Percentiles rank a stretch among this genome's conserved stretches.
Evolutionary conservation across 2,329 filamentous ascomycete species (phyloP).

Genomic region (Exophiala alcalophila): DNA sequence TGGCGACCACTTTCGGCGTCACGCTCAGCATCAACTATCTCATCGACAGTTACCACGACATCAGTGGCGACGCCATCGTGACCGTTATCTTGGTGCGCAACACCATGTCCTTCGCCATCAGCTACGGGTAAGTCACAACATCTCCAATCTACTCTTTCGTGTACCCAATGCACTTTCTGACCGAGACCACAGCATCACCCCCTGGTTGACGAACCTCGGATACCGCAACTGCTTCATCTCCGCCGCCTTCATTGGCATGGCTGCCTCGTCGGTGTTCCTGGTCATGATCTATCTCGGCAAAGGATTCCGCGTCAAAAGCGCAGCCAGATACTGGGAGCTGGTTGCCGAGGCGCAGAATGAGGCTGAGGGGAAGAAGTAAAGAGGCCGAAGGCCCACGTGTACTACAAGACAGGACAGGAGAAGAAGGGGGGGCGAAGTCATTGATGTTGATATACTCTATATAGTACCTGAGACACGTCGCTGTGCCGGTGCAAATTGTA

Average conservation of each 20-base stretch:
- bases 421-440: too few species aligned
- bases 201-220: slow-evolving; percentile 43
- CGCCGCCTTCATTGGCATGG: slow-evolving; percentile 40
- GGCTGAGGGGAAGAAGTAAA: too few species aligned
- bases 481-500: too few species aligned
- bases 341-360: slow-evolving; percentile 28
- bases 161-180: not conserved
- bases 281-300: slow-evolving; percentile 42
- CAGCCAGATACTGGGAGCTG: slow-evolving; percentile 38
- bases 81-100: slow-evolving; percentile 51
- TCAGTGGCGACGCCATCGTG: slow-evolving; percentile 50
- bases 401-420: too few species aligned
- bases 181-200: slow-evolving; percentile 46
- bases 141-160: not conserved
- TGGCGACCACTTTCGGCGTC: slow-evolving; percentile 44
- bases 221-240: slow-evolving; percentile 41
- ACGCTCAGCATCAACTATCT: slow-evolving; percentile 46
- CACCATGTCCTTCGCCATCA: slow-evolving; percentile 50
- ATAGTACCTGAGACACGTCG: too few species aligned
- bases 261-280: slow-evolving; percentile 37
- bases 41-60: slow-evolving; percentile 50
- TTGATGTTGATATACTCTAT: too few species aligned
- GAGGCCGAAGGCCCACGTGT: too few species aligned
- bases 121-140: slow-evolving; percentile 21
- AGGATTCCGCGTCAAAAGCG: slow-evolving; percentile 34